A percentile compares a stretch with the other conserved stretches of the same genome.
These are phyloP conservation scores for Raffaelea ambrosiae DNA, from an alignment of 2,329 filamentous ascomycete genomes.

Conservation along the genomic window DNA sequence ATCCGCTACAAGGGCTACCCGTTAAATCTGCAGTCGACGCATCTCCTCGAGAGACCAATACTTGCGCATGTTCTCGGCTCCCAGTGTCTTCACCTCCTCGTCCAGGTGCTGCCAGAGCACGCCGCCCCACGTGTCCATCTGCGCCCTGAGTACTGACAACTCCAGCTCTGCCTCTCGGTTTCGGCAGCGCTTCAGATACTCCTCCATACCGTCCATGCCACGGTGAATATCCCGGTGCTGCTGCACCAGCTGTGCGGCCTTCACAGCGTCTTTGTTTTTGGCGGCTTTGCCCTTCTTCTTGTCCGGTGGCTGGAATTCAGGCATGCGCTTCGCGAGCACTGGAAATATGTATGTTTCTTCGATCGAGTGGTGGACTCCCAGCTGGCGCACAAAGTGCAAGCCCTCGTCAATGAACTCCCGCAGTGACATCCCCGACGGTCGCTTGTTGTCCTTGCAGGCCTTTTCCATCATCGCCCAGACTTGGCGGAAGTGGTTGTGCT, in stretches of 20 bases:
- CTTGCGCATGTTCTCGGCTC: conserved; percentile 79
- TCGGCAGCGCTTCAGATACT: conserved; percentile 55
- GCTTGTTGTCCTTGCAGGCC: conserved; percentile 50
- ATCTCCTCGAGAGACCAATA: conserved; percentile 78
- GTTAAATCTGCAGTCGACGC: conserved; percentile 42
- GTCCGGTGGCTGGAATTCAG: conserved; percentile 52
- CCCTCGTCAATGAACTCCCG: conserved; percentile 60
- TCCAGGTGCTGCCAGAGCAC: conserved; percentile 80
- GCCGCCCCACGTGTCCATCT: conserved; percentile 70
- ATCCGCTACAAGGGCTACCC: not conserved
- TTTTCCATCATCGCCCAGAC: conserved; percentile 65
- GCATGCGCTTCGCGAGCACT: conserved; percentile 66
- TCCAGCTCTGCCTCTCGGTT: conserved; percentile 53
- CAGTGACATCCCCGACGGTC: conserved; percentile 56
- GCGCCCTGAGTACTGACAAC: conserved; percentile 50
- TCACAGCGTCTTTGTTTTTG: conserved; percentile 5
- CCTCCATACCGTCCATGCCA: conserved; percentile 60
- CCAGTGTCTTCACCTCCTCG: conserved; percentile 69
- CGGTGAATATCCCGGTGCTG: conserved; percentile 75
- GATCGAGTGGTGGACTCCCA: conserved; percentile 72
- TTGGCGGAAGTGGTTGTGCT: conserved; percentile 70
- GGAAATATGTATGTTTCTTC: conserved; percentile 81
- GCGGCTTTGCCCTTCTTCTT: conserved; percentile 7
- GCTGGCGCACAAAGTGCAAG: conserved; percentile 59
- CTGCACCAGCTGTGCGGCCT: conserved; percentile 54